Conservation (phyloP, 495 filamentous ascomycete species). For the Staphylotrichum longicolle region DNA sequence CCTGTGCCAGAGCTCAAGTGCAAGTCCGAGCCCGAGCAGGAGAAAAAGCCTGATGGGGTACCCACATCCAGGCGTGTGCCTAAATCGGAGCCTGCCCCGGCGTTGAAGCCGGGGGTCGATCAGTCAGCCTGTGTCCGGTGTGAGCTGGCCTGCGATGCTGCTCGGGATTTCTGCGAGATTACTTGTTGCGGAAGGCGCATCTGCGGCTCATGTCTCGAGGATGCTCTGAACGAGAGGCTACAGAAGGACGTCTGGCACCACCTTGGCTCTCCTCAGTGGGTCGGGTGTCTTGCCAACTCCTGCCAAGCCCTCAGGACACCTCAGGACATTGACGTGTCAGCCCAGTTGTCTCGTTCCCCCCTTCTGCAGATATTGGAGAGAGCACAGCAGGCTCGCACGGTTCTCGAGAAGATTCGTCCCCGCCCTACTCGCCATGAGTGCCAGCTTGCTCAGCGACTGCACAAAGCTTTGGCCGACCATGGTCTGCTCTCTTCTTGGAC, state of each 20-base stretch:
- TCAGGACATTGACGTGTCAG: background rate
- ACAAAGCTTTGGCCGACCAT: constrained; percentile 5
- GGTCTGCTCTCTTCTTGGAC: background rate
- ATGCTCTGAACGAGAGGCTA: background rate
- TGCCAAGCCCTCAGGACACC: background rate
- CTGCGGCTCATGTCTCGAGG: background rate
- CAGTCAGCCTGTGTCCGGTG: background rate
- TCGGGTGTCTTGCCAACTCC: constrained; percentile 4
- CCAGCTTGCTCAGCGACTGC: constrained; percentile 7
- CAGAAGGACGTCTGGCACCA: constrained; percentile 2
- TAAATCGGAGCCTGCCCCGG: background rate
- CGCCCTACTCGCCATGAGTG: constrained; percentile 5
- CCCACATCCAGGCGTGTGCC: too few species aligned
- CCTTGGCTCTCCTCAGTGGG: background rate
- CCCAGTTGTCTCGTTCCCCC: background rate
- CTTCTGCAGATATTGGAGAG: background rate
- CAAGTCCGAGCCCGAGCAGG: background rate
- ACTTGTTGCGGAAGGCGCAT: background rate
- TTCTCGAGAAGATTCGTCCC: constrained; percentile 1
- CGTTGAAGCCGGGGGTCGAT: background rate
- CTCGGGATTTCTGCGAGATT: background rate
- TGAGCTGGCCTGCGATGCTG: background rate
- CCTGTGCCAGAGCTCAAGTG: background rate
- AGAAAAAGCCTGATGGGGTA: background rate
- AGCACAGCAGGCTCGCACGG: background rate